These are phyloP conservation scores for Quercus gilva DNA, from an alignment of 306 rosid species.

Conservation along the genomic window DNA sequence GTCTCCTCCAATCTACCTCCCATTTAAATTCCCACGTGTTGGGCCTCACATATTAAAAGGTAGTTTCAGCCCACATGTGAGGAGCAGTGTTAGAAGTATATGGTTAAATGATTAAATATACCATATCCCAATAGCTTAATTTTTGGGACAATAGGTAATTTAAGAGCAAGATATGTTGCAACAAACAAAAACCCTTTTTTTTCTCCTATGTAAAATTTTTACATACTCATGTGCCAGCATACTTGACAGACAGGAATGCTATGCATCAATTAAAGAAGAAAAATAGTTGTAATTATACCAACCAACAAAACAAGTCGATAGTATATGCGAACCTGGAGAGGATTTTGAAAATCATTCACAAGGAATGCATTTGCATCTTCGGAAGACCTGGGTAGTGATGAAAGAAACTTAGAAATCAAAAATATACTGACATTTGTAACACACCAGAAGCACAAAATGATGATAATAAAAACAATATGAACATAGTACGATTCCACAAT, in stretches of 20 bases:
- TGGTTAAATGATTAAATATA: too few relatives aligned
- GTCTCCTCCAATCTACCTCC: too few relatives aligned
- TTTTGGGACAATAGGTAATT: too few relatives aligned
- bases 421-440: constrained; percentile 7
- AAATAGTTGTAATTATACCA: not conserved
- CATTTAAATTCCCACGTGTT: too few relatives aligned
- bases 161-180: not conserved
- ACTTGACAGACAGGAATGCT: not conserved
- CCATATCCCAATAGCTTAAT: too few relatives aligned
- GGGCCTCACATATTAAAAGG: too few relatives aligned
- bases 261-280: not conserved
- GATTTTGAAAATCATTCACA: constrained; percentile 88
- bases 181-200: not conserved
- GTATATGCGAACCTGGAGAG: constrained; percentile 69
- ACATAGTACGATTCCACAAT: not conserved
- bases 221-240: not conserved
- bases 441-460: not conserved
- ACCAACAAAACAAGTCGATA: constrained; percentile 14
- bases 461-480: not conserved
- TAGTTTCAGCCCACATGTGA: too few relatives aligned
- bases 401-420: constrained; percentile 18
- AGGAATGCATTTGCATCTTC: constrained; percentile 88
- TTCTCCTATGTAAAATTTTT: not conserved
- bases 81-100: too few relatives aligned
- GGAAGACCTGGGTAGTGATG: constrained; percentile 61